Base-by-base conservation (phyloP, 2,329 filamentous ascomycete genomes). In the Endocalyx cinctus region DNA sequence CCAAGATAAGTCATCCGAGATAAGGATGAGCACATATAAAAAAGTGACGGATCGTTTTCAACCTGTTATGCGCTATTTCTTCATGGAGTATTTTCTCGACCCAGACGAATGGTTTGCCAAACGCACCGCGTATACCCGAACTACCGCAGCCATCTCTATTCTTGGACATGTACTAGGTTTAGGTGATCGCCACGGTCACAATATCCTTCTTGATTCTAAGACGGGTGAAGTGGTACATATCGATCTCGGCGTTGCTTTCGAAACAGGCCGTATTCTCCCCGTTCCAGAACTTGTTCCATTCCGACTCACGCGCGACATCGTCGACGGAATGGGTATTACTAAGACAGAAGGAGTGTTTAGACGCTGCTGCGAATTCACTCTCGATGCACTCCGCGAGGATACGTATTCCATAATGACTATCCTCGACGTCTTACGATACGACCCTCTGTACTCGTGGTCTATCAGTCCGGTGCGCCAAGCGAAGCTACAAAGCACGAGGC, bases 391-490 rank as follows among this genome's bases (percentile, higher is more conserved):
- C 22, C 82, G 92, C n/a, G 85, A 94, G 50, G 92, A 98, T 58
- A 86, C 86, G 10, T 94, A 95, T 57, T 89, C 84, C 27, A 98
- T 99, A 64, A 97, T 96, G 89, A 97, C 92, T 0, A 88, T 98
- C 33, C 77, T 99, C 14, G 94, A 98, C 54, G 94, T 98, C 15
- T 68, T 99, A 38, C 84, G 94, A n/a, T 97, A 96, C 61, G 92
- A 99, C 69, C 94, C 92, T 1, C 66, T 99, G 41, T 94, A 97
- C 59, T 92, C 81, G 40, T 99, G 92, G 92, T 90, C 87, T 22
- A 81, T 96, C 35, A 92, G 86, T 10, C 79, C 79, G 0, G 66
- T 82, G 20, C 70, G 79, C 14, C 61, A 82, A 37, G 75, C 77
- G 25, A 82, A 80, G 50, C 60, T 83, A 35, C 79, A 82, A 51